Conservation (phyloP, 2,329 filamentous ascomycete species). For the Alternaria alternata region DNA sequence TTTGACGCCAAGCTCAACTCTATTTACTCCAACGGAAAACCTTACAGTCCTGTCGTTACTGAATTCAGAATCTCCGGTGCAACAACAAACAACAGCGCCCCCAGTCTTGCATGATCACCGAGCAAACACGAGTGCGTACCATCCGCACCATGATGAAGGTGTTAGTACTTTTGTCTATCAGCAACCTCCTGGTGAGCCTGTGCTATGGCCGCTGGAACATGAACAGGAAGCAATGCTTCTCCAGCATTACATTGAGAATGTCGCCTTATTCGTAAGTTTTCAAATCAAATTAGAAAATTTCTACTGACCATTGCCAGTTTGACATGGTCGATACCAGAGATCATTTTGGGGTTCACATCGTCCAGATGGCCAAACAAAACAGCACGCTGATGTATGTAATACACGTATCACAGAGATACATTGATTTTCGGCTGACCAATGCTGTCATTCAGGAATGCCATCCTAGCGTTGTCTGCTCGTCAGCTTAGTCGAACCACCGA, state of each 20-base stretch:
- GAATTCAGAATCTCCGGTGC: constrained; percentile 43
- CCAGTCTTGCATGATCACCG: constrained; percentile 28
- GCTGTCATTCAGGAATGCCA: constrained; percentile 41
- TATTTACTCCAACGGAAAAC: constrained; percentile 39
- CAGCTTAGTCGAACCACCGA: constrained; percentile 52
- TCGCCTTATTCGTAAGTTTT: constrained; percentile 45
- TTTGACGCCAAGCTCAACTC: constrained; percentile 26
- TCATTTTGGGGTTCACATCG: constrained; percentile 47
- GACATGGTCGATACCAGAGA: constrained; percentile 47
- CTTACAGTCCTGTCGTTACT: constrained; percentile 46
- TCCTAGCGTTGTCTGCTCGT: constrained; percentile 54
- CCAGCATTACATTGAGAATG: constrained; percentile 48
- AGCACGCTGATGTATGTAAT: constrained; percentile 46
- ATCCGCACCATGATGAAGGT: constrained; percentile 15
- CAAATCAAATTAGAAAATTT: no score
- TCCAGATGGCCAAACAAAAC: constrained; percentile 48
- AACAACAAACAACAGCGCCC: constrained; percentile 21
- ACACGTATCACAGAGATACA: no score
- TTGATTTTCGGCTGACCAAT: not conserved
- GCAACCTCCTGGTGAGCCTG: constrained; percentile 38
- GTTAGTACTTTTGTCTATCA: constrained; percentile 40
- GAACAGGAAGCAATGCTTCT: constrained; percentile 50
- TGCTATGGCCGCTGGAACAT: constrained; percentile 47
- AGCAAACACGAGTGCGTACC: constrained; percentile 10
- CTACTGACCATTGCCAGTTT: constrained; percentile 31